phyloP scores from a whole-genome alignment of 2,329 filamentous ascomycete genomes.

The Botrytis aclada region DNA sequence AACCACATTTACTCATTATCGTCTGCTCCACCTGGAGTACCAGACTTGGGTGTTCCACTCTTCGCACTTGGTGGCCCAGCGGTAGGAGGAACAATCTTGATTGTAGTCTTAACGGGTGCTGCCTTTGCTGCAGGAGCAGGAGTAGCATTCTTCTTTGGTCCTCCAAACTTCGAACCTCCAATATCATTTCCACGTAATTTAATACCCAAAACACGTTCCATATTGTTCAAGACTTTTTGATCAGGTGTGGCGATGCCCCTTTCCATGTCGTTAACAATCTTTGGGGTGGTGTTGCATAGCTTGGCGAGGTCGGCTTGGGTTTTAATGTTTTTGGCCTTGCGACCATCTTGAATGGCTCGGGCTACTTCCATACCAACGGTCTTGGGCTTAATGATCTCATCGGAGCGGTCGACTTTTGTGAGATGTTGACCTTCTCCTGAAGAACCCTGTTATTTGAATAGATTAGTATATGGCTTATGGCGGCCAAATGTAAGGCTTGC shows the following conservation, averaged over 20 bases:
- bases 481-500: neutral
- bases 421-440: conserved; percentile 79
- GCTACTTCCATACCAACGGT: conserved; percentile 79
- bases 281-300: conserved; percentile 82
- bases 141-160: conserved; percentile 40
- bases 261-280: conserved; percentile 82
- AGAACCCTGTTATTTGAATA: conserved; percentile 12
- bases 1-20: neutral
- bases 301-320: conserved; percentile 86
- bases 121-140: conserved; percentile 5
- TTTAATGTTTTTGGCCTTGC: conserved; percentile 81
- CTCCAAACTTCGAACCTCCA: conserved; percentile 72
- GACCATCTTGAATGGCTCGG: conserved; percentile 75
- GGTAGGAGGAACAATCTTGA: conserved; percentile 12
- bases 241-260: conserved; percentile 73
- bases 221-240: conserved; percentile 73
- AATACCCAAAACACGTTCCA: conserved; percentile 84
- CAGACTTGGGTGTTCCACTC: neutral
- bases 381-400: conserved; percentile 97
- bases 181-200: conserved; percentile 85
- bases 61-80: neutral
- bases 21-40: neutral
- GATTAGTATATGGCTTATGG: conserved; percentile 19
- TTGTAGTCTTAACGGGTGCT: conserved; percentile 24
- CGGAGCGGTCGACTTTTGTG: conserved; percentile 94